phyloP scores from a whole-genome alignment of 73 alveolate genomes.

The Paramecium caudatum region DNA sequence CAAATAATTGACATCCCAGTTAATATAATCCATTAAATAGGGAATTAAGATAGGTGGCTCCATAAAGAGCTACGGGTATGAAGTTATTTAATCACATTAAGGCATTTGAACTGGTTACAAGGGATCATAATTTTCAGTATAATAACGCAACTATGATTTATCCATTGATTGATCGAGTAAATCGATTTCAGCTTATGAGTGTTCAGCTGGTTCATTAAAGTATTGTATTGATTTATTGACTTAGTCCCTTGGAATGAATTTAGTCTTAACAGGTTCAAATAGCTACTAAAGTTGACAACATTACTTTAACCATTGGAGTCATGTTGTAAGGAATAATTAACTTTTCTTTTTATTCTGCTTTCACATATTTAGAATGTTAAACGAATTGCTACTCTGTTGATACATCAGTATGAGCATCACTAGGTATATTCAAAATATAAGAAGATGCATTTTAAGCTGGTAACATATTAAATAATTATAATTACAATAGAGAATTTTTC shows the following conservation, averaged over 20 bases:
- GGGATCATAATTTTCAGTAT: conserved; percentile 32
- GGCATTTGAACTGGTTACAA: conserved; percentile 18
- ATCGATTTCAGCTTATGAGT: conserved; percentile 58
- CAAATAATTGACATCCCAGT: conserved; percentile 45
- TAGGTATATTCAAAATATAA: neutral
- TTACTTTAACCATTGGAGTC: conserved; percentile 65
- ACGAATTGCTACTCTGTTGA: neutral
- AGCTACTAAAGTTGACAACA: neutral
- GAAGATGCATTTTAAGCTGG: conserved; percentile 18
- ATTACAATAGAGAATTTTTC: neutral
- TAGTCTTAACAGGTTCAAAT: conserved; percentile 38
- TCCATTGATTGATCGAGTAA: conserved; percentile 35
- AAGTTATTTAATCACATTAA: neutral
- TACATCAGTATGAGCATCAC: neutral
- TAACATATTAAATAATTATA: neutral
- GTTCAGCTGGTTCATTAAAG: conserved; percentile 56
- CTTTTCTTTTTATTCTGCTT: neutral
- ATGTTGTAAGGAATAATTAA: conserved; percentile 42
- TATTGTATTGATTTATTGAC: conserved; percentile 8
- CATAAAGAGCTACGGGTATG: neutral
- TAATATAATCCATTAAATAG: conserved; percentile 11
- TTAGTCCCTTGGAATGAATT: conserved; percentile 16
- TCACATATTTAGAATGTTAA: neutral
- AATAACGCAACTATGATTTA: neutral
- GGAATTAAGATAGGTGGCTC: conserved; percentile 69